Conservation (phyloP, 148 eudicot genomes). For the Camellia japonica region DNA sequence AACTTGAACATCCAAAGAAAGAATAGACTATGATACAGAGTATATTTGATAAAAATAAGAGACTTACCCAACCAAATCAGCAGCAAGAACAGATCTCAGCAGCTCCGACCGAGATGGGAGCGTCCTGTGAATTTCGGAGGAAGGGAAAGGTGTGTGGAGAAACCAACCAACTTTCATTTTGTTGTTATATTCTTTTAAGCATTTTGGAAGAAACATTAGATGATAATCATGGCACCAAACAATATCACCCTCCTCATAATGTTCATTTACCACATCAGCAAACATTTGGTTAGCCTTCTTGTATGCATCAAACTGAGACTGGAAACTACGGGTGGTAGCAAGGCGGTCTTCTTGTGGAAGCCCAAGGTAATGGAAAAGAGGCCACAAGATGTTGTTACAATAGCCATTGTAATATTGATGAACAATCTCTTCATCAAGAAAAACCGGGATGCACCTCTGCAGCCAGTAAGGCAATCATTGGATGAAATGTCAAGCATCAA, state of each 20-base stretch:
- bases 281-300: slow-evolving; percentile 74
- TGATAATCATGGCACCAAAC: slow-evolving; percentile 97
- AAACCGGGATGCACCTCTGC: slow-evolving; percentile 74
- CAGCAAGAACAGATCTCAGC: slow-evolving; percentile 72
- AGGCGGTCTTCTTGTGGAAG: slow-evolving; percentile 83
- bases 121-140: slow-evolving; percentile 68
- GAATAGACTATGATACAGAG: no score
- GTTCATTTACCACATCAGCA: slow-evolving; percentile 71
- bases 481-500: neutral
- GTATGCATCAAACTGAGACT: slow-evolving; percentile 73
- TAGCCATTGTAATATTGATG: slow-evolving; percentile 80
- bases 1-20: no score
- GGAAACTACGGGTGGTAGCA: slow-evolving; percentile 59
- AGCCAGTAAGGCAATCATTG: neutral
- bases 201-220: slow-evolving; percentile 75
- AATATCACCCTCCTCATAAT: slow-evolving; percentile 74
- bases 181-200: slow-evolving; percentile 51
- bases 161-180: slow-evolving; percentile 90
- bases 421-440: slow-evolving; percentile 63
- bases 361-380: slow-evolving; percentile 74
- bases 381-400: slow-evolving; percentile 86
- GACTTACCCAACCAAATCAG: slow-evolving; percentile 75
- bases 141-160: slow-evolving; percentile 88
- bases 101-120: slow-evolving; percentile 71
- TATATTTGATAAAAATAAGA: neutral